Base-by-base conservation (phyloP, 2,329 filamentous ascomycete species). In the Fusarium sp. region DNA sequence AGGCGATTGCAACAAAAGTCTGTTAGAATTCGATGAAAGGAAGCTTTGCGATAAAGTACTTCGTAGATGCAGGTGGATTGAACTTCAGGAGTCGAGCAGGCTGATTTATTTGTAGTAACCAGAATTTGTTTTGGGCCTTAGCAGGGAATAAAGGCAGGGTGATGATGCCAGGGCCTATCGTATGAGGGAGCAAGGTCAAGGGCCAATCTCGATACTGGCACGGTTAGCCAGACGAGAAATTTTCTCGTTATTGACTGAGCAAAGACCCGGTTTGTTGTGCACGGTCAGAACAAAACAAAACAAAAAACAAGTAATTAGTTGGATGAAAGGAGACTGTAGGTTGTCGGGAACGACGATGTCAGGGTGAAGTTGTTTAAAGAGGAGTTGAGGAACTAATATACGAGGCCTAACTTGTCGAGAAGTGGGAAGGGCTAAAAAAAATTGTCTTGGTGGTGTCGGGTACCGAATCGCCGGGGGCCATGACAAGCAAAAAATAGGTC, bases 361-460 rank as follows among this genome's bases (percentile, higher is more conserved):
- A 57, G 63, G 58, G 61, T 52, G 54, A 44, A 59, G 65, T 73
- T 65, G 59, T 63, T 63, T 61, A 49, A 73, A 67, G 67, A 70
- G 63, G 67, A 70, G 67, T 65, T 61, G 54, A 57, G 53, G 41
- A 64, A 35, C 53, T 65, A 53, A 65, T 44, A 57, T 54, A 48
- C 26, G 33, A n/a, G n/a, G n/a, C n/a, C n/a, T n/a, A n/a, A n/a
- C n/a, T n/a, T n/a, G n/a, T n/a, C n/a, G n/a, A 49, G 37, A 70
- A 68, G 67, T 66, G 67, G 60, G 56, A 74, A 69, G 67, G 72
- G 72, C 63, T 71, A 70, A 28, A 61, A 74, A 74, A 73, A 74
- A 68, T 60, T 67, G 57, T 59, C 48, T 62, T 60, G 69, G 70
- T 71, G 69, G 69, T 69, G 59, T 73, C 53, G 63, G 69, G 57